Evolutionary conservation across 805 yeast species (phyloP).

Genomic region (Cephaloascus fragrans): DNA sequence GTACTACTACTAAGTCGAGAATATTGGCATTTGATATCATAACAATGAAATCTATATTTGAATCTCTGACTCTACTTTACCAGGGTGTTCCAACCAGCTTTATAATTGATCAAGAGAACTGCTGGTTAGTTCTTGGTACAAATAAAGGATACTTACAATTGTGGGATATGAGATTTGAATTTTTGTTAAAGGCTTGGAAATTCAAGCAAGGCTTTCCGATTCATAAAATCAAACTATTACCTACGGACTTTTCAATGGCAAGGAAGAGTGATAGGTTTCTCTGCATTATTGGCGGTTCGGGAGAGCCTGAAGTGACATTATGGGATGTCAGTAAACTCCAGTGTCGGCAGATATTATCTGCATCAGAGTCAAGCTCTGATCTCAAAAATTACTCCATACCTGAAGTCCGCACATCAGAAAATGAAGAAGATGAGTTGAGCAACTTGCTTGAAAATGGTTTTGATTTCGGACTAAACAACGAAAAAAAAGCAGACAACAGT

Average conservation of each 20-base stretch:
- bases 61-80: conserved; percentile 42
- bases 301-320: conserved; percentile 47
- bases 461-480: background rate
- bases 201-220: conserved; percentile 44
- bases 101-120: conserved; percentile 37
- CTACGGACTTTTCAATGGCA: conserved; percentile 22
- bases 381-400: conserved; percentile 14
- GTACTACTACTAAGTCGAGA: conserved; percentile 42
- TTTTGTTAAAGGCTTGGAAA: conserved; percentile 53
- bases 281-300: conserved; percentile 60
- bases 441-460: background rate
- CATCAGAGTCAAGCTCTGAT: conserved; percentile 10
- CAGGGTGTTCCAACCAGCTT: conserved; percentile 64
- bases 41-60: conserved; percentile 32
- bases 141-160: conserved; percentile 61
- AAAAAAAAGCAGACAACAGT: conserved; percentile 9
- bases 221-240: conserved; percentile 31
- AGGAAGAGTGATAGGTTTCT: conserved; percentile 31
- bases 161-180: conserved; percentile 72
- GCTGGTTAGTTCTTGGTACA: conserved; percentile 73
- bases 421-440: background rate
- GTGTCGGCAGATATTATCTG: conserved; percentile 31
- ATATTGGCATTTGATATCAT: conserved; percentile 50
- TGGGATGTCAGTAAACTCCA: conserved; percentile 67
- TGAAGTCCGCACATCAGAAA: conserved; percentile 10